Conservation (phyloP, 441 rosid species). For the Cnidoscolus chayamansa region DNA sequence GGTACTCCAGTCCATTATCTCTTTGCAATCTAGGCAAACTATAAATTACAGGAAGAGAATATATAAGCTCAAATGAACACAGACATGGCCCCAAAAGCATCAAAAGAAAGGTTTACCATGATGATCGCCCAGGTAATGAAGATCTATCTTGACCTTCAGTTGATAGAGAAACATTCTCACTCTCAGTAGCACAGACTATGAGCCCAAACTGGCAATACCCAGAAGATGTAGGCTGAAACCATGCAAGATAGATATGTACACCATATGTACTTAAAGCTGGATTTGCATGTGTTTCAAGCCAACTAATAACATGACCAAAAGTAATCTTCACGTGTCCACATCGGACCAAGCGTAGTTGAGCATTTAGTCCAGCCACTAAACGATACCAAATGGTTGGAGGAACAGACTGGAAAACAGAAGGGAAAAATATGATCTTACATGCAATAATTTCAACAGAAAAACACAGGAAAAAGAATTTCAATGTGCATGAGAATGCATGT, state of each 20-base stretch:
- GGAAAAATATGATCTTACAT: constrained; percentile 8
- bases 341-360: constrained; percentile 76
- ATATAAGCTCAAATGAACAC: constrained; percentile 9
- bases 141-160: constrained; percentile 34
- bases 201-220: constrained; percentile 81
- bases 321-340: constrained; percentile 63
- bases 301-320: constrained; percentile 60
- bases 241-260: constrained; percentile 63
- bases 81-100: constrained; percentile 2
- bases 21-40: constrained; percentile 29
- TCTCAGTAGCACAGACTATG: constrained; percentile 43
- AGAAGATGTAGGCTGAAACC: constrained; percentile 71
- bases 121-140: constrained; percentile 29
- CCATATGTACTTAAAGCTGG: constrained; percentile 65
- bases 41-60: constrained; percentile 20
- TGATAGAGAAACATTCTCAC: constrained; percentile 28
- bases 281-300: constrained; percentile 93
- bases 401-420: constrained; percentile 44
- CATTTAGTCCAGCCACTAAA: constrained; percentile 80
- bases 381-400: constrained; percentile 91
- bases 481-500: neutral
- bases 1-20: constrained; percentile 31
- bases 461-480: neutral
- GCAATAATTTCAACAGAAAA: constrained; percentile 12
- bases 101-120: constrained; percentile 39